Conservation (phyloP, 495 filamentous ascomycete species). For the Podospora australis region DNA sequence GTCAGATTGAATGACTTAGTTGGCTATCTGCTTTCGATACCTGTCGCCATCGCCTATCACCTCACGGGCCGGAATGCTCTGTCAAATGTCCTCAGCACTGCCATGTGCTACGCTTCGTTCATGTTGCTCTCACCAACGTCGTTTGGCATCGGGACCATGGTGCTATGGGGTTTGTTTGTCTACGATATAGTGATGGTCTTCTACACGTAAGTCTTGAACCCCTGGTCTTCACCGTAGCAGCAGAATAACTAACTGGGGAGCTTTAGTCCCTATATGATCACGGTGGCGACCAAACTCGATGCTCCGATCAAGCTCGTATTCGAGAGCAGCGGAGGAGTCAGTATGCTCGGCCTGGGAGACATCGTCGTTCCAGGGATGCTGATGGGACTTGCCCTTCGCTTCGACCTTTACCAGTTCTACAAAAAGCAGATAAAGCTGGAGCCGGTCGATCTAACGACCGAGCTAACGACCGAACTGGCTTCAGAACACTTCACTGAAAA, state of each 20-base stretch:
- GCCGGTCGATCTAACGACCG: slow-evolving; percentile 28
- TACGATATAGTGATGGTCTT: slow-evolving; percentile 98
- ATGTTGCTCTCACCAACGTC: slow-evolving; percentile 86
- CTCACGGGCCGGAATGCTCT: slow-evolving; percentile 62
- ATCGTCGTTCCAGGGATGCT: slow-evolving; percentile 93
- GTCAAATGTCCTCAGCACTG: slow-evolving; percentile 82
- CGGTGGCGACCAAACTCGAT: slow-evolving; percentile 84
- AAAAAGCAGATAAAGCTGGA: slow-evolving; percentile 38
- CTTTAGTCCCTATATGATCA: slow-evolving; percentile 77
- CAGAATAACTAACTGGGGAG: background rate
- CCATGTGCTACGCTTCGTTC: slow-evolving; percentile 75
- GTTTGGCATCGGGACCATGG: slow-evolving; percentile 71
- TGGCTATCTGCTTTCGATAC: slow-evolving; percentile 53
- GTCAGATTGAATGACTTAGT: slow-evolving; percentile 41
- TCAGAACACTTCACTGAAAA: slow-evolving; percentile 20
- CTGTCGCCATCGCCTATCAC: slow-evolving; percentile 61
- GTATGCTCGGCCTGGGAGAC: slow-evolving; percentile 91
- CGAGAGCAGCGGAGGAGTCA: slow-evolving; percentile 57
- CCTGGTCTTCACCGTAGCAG: background rate
- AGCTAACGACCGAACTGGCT: slow-evolving; percentile 23
- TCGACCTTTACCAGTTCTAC: slow-evolving; percentile 83
- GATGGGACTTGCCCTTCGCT: slow-evolving; percentile 79
- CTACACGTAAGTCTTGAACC: slow-evolving; percentile 58
- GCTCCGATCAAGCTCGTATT: slow-evolving; percentile 92
- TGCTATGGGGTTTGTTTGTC: slow-evolving; percentile 74